Evolutionary conservation across 2,329 filamentous ascomycete genomes (phyloP).

Genomic region (Myrmaecium sp.): DNA sequence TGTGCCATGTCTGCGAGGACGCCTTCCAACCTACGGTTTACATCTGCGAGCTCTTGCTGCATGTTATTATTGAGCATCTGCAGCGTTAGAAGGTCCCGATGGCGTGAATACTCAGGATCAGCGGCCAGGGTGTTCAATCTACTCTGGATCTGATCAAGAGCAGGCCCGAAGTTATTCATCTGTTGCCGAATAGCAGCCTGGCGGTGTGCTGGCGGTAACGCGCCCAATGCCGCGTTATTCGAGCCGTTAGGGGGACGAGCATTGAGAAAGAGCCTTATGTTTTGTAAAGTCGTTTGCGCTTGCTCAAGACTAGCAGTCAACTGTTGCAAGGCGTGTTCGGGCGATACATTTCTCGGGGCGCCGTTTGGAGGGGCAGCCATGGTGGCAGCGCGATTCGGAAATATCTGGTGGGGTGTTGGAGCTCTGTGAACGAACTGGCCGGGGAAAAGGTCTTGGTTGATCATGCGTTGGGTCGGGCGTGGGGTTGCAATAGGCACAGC

Average conservation of each 20-base stretch:
- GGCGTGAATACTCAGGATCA: conserved; percentile 13
- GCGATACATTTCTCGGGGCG: background rate
- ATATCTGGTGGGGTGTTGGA: background rate
- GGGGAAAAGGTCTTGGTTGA: conserved; percentile 1
- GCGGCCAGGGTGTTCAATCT: conserved; percentile 9
- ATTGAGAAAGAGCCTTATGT: background rate
- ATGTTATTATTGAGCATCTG: conserved; percentile 13
- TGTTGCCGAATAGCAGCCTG: conserved; percentile 2
- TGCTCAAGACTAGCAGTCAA: background rate
- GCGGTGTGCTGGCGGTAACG: conserved; percentile 1
- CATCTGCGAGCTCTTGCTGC: conserved; percentile 5
- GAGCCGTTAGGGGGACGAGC: background rate
- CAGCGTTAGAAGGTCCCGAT: conserved; percentile 13
- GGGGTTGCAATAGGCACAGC: conserved; percentile 11
- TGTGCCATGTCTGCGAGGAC: background rate
- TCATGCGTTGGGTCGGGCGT: too few species aligned
- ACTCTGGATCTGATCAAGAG: conserved; percentile 13
- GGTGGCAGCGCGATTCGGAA: background rate
- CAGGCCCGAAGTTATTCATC: conserved; percentile 2
- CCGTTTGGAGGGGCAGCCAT: background rate
- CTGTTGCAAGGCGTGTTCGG: background rate
- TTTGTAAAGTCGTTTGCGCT: background rate
- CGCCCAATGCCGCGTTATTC: background rate
- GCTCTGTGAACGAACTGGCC: conserved; percentile 1
- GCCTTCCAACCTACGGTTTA: too few species aligned